Evolutionary conservation across 2,329 filamentous ascomycete species (phyloP), one percentile per base, ranked within the genome.

Genomic region (Ophiocordyceps camponoti-floridani): DNA sequence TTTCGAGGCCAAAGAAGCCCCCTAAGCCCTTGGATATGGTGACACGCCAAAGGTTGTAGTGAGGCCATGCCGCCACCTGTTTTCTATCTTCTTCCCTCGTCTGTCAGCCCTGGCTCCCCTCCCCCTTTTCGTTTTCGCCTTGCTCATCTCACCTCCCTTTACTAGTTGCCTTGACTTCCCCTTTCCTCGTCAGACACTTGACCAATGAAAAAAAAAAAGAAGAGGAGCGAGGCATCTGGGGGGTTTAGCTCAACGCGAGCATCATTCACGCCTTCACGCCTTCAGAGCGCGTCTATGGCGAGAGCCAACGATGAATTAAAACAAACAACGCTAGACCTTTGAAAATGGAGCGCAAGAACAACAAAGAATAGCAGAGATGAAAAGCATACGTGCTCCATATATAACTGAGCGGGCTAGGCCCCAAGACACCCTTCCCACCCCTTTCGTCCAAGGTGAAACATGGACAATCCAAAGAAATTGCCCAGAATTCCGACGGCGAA

Each of bases 1-100:
- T 35, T 43, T 48, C 45, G 50, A 48, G 27, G 27, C 37, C 31
- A 6, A 30, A 26, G 26, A 14, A 26, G 19, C 4, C 38, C 13
- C 38, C 19, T 19, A 7, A 8, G 4, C 18, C 38, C 11, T 18
- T 19, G n/a, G 35, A 18, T 2, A 38, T 18, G 9, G 16, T 18
- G n/a, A 38, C 35, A 18, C n/a, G n/a, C 9, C n/a, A 16, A 18
- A n/a, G 35, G 35, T 18, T 10, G 9, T 30, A 30, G 28, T 2
- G 28, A 30, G 18, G 13, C 38, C 18, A 37, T 8, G 28, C 33
- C 33, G 13, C 33, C 5, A 5, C 23, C 23, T 23, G 23, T 23
- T 23, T 23, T 37, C 33, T 13, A 4, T n/a, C 13, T 14, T 14
- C 33, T 1, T 9, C 19, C 38, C 38, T 4, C 19, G 38, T 26